A percentile compares a stretch with the other conserved stretches of the same genome.
Conservation (phyloP, 208 protist genomes). For the Cochliopodium minus region DNA sequence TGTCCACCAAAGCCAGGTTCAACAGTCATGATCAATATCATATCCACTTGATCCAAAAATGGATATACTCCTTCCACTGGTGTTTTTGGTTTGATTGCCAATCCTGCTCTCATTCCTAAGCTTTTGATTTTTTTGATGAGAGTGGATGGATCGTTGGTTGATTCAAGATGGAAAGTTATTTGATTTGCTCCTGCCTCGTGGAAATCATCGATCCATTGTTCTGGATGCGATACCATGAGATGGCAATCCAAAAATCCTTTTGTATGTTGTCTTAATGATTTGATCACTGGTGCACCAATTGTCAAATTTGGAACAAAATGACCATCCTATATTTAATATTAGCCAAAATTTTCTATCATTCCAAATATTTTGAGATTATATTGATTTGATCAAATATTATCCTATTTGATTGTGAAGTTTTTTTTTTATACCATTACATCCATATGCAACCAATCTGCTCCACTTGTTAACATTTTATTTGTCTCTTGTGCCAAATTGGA, state of each 20-base stretch:
- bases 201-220: slow-evolving; percentile 37
- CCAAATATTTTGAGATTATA: neutral
- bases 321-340: slow-evolving; percentile 33
- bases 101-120: slow-evolving; percentile 62
- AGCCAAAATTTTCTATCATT: neutral
- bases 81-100: slow-evolving; percentile 88
- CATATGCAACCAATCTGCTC: slow-evolving; percentile 83
- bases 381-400: neutral
- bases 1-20: slow-evolving; percentile 98
- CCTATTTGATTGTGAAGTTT: neutral
- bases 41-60: slow-evolving; percentile 64
- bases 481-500: neutral
- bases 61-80: slow-evolving; percentile 34
- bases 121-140: slow-evolving; percentile 34
- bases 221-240: slow-evolving; percentile 79
- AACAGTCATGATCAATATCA: slow-evolving; percentile 94
- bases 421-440: slow-evolving; percentile 72
- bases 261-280: slow-evolving; percentile 52
- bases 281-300: slow-evolving; percentile 73
- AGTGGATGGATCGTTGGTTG: neutral
- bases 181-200: slow-evolving; percentile 36
- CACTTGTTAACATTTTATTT: slow-evolving; percentile 3
- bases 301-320: slow-evolving; percentile 93
- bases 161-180: slow-evolving; percentile 50
- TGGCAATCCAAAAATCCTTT: slow-evolving; percentile 79